Base-by-base conservation (phyloP, 2,329 filamentous ascomycete genomes). In the Penicillium rolfsii region DNA sequence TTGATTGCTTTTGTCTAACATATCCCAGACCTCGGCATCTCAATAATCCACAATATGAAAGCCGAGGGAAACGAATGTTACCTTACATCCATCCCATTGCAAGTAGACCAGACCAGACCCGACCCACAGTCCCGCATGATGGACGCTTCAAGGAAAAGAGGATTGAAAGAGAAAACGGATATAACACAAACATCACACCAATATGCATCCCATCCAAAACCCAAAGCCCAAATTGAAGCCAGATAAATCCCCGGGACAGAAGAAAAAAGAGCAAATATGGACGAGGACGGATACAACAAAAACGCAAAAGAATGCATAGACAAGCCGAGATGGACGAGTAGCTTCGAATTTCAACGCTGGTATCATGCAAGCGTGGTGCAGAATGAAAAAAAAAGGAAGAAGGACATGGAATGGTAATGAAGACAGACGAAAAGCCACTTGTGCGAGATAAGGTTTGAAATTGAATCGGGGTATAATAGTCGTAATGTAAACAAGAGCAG, bases 391-490 rank as follows among this genome's bases (percentile, higher is more conserved):
- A 26, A 5, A 40, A 26, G 11, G 30, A 53, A 26, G 19, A n/a
- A 28, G 14, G 9, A 12, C 11, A 54, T 4, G 12, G 4, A 9
- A 43, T 43, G 4, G 22, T 22, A 16, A 16, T 2, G 7, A n/a
- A 22, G 24, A 22, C 6, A 38, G 5, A 22, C 19, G n/a, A 26
- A 9, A 35, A 40, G 26, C 22, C 43, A 46, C 43, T 24, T 45
- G 24, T 28, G 43, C 8, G 26, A 55, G 36, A 45, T 35, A 40
- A 40, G 52, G 6, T 33, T 16, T 62, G 53, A 55, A 46, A 53
- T 30, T 38, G 41, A 54, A 57, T 52, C 22, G 63, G 63, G 63
- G 63, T 65, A 65, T 65, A 65, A 61, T 65, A 46, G 35, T 61
- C 57, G 54, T 61, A 58, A 64, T 40, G 53, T 48, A 50, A 58